Percentiles rank a stretch among this genome's conserved stretches.
phyloP scores from a whole-genome alignment of 1,284 basidiomycete genomes.

The Paramarasmius palmivorus region DNA sequence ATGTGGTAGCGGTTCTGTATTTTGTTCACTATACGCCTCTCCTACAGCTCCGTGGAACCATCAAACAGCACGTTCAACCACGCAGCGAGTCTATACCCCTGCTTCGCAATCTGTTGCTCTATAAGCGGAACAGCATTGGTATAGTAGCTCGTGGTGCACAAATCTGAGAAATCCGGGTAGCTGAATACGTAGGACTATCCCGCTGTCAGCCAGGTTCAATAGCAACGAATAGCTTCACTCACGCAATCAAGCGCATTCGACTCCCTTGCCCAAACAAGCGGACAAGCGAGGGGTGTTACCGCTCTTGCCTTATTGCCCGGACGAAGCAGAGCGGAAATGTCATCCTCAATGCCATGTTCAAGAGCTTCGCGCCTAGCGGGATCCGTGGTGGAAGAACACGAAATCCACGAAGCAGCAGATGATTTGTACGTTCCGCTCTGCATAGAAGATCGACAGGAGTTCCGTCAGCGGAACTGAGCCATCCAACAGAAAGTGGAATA shows the following conservation, averaged over 20 bases:
- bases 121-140: constrained; percentile 49
- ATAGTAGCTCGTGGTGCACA: constrained; percentile 51
- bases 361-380: constrained; percentile 29
- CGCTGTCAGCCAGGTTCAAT: background rate
- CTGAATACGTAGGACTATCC: constrained; percentile 48
- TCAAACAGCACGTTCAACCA: constrained; percentile 57
- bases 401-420: constrained; percentile 42
- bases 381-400: constrained; percentile 43
- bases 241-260: constrained; percentile 55
- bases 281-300: constrained; percentile 45
- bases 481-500: background rate
- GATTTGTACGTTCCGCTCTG: constrained; percentile 35
- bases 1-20: too few species aligned
- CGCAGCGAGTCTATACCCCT: constrained; percentile 53
- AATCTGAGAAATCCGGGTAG: constrained; percentile 42
- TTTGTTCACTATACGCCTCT: too few species aligned
- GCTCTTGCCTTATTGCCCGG: constrained; percentile 14
- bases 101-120: constrained; percentile 55
- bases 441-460: constrained; percentile 25
- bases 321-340: background rate
- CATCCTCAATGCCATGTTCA: constrained; percentile 33
- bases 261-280: constrained; percentile 52
- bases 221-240: constrained; percentile 20
- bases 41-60: constrained; percentile 19
- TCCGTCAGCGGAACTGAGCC: background rate